These are phyloP conservation scores for Gomphus sp. DNA, from an alignment of 1,284 basidiomycete genomes.

Conservation along the genomic window DNA sequence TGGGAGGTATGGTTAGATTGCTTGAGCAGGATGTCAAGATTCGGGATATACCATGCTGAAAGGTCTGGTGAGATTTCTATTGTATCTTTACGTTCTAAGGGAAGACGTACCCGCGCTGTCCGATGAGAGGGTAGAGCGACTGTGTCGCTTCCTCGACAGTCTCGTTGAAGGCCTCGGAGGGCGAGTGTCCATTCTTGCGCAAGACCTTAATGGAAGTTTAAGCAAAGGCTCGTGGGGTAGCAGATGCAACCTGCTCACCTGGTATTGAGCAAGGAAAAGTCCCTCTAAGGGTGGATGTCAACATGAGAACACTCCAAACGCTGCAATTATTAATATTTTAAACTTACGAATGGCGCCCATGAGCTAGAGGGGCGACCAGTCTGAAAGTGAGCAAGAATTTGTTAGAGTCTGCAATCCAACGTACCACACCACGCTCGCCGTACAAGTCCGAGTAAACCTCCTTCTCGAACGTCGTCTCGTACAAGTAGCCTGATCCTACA, in stretches of 20 bases:
- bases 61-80: background rate
- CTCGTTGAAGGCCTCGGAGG: conserved; percentile 99
- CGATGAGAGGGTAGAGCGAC: conserved; percentile 96
- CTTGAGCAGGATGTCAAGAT: background rate
- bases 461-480: conserved; percentile 99
- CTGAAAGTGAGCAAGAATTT: background rate
- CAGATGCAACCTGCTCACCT: background rate
- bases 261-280: conserved; percentile 97
- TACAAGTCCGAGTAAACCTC: conserved; percentile 99
- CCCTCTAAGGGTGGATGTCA: conserved; percentile 56
- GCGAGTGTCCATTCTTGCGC: conserved; percentile 95
- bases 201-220: conserved; percentile 61
- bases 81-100: background rate
- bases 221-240: background rate
- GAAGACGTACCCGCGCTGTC: conserved; percentile 70
- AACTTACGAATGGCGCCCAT: conserved; percentile 94
- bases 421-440: conserved; percentile 97
- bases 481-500: conserved; percentile 93
- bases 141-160: conserved; percentile 99
- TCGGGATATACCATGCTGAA: conserved; percentile 3
- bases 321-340: conserved; percentile 14
- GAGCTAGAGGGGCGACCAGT: conserved; percentile 40
- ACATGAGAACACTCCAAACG: conserved; percentile 10
- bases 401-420: conserved; percentile 24
- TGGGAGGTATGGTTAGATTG: conserved; percentile 18